Base-by-base conservation (phyloP, 2,329 filamentous ascomycete species). In the Boeremia exigua region DNA sequence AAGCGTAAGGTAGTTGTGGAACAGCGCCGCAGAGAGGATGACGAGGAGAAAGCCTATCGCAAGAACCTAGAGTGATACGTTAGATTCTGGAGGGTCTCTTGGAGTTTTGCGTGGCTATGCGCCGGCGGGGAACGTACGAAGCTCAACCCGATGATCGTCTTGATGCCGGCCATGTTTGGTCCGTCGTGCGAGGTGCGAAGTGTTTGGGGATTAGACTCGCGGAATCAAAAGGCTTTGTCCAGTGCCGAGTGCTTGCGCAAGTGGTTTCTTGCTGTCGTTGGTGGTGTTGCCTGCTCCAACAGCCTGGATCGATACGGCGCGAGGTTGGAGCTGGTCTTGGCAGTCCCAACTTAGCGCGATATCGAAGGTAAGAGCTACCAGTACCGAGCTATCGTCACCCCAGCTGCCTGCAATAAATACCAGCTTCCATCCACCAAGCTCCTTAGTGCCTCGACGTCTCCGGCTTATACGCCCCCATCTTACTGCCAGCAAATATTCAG, bases 41-140 rank as follows among this genome's bases (percentile, higher is more conserved):
- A 98, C 95, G 67, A 99, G 92, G 70, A 99, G 91, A 81, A 99
- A 99, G 70, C 95, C 95, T 71, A 99, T 95, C 68, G 95, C 95
- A 65, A 99, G 92, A 75, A 99, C 83, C 88, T 90, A 47, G 37
- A 32, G 28, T 10, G 2, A n/a, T 2, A 6, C 6, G 33, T 67
- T 42, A 65, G 60, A 25, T 12, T 5, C 19, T 30, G 10, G 34
- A 17, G 2, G 25, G 32, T 50, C 30, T 15, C 27, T n/a, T 32
- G 19, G 40, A 33, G 55, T 15, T 56, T 33, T 47, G 28, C 48
- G 56, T 43, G 45, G 42, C 47, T 38, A 64, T 60, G 60, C 58
- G 64, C 55, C 59, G 25, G 48, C 40, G 59, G 63, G 58, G 61
- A 63, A 68, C 86, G 52, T 85, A 91, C 95, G 80, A 99, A 99